Evolutionary conservation across 169 alveolate species (phyloP), one percentile per base, ranked within the genome.

Genomic region (Plasmodium berghei): DNA sequence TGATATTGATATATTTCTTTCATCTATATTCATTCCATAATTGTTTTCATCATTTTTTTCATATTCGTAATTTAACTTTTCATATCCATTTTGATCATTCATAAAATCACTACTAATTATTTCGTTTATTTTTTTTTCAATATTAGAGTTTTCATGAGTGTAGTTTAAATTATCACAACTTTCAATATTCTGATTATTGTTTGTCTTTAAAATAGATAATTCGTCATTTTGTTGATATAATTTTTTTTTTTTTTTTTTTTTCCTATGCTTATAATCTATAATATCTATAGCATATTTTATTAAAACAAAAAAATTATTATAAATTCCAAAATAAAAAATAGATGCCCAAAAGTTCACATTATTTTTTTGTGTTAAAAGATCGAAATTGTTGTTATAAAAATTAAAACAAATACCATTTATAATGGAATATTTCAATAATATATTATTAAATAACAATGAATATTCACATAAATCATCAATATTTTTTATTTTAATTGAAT

Each of bases 381-480:
- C 83, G 22, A 83, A 83, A 61, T 66, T 83, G 48, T 55, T 83
- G 52, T 71, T 46, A 48, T 67, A 56, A 71, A 83, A 83, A 67
- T 66, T 54, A 55, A 83, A 83, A 56, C 85, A 83, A 10, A 83
- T 83, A 5, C 90, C 90, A 45, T 83, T 70, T 67, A 83, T 83
- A 71, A 83, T 83, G 12, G 73, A 66, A 26, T 56, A 83, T 28
- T 83, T 83, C 20, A 83, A 62, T 67, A 34, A 16, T 59, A 83
- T 56, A 18, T 83, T 83, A 46, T 71, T 83, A 58, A 83, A 69
- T 22, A 83, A 42, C 14, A 83, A 28, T 16, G 90, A 83, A 49
- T 83, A 83, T 46, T 83, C 90, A 83, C 67, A 83, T 46, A 83
- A 28, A 67, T 83, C 90, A 5, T 83, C 90, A 18, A 83, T 61